phyloP scores from a whole-genome alignment of 345 rosid species.

The Rhizophora apiculata region DNA sequence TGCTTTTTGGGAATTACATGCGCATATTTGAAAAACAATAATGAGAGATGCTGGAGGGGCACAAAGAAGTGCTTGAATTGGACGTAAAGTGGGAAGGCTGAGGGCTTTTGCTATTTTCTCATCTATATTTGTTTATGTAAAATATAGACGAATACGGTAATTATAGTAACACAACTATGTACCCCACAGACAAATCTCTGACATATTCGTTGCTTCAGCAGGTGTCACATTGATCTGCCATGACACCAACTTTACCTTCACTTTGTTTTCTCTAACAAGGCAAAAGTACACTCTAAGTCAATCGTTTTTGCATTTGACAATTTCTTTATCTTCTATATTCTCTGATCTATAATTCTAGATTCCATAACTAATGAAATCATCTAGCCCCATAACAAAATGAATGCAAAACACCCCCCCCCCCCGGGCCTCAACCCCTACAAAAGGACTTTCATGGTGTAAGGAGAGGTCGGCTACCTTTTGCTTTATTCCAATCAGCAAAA shows the following conservation, averaged over 20 bases:
- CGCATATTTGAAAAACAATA: too few relatives aligned
- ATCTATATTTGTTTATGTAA: too few relatives aligned
- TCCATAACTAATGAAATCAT: conserved; percentile 11
- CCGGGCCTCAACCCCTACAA: neutral
- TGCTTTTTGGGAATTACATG: too few relatives aligned
- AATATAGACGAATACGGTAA: too few relatives aligned
- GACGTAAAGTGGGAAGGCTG: neutral
- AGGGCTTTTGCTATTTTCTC: neutral
- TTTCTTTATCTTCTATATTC: conserved; percentile 15
- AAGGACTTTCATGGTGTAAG: conserved; percentile 30
- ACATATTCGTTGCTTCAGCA: conserved; percentile 69
- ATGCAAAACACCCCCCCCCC: conserved; percentile 7
- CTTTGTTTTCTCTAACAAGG: conserved; percentile 47
- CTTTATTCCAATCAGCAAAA: conserved; percentile 42
- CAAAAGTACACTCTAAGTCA: conserved; percentile 33
- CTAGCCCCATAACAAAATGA: neutral
- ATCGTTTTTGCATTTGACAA: neutral
- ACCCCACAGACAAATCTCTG: neutral
- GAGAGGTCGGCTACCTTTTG: conserved; percentile 40
- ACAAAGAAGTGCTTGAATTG: neutral
- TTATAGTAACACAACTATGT: neutral
- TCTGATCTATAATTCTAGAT: conserved; percentile 22
- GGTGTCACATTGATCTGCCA: conserved; percentile 24
- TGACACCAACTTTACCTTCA: conserved; percentile 36
- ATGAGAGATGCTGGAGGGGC: too few relatives aligned